Percentiles rank a stretch among this genome's conserved stretches.
phyloP scores from a whole-genome alignment of 805 yeast genomes.

The Candida mattraensis region DNA sequence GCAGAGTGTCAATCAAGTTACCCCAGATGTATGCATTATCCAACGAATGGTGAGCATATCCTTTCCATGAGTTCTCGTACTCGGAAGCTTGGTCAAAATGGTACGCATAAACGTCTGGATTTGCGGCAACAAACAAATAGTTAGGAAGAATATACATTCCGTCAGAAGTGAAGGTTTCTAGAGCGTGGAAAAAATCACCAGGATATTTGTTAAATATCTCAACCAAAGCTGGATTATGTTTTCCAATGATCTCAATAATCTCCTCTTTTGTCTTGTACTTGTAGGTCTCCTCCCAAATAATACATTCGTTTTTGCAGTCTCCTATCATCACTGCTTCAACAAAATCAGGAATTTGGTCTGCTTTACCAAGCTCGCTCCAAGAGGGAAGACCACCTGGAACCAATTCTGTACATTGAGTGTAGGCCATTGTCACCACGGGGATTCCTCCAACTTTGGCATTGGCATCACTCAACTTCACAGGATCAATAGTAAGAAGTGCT shows the following conservation, averaged over 20 bases:
- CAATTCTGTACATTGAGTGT: constrained; percentile 6
- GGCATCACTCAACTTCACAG: constrained; percentile 6
- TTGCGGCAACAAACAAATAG: constrained; percentile 4
- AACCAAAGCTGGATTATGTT: constrained; percentile 2
- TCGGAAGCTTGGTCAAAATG: constrained; percentile 17
- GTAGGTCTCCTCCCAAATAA: constrained; percentile 12
- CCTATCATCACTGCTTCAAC: constrained; percentile 13
- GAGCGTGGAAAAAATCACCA: constrained; percentile 2
- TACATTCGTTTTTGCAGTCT: constrained; percentile 12
- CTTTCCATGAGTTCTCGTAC: constrained; percentile 11
- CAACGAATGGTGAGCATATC: constrained; percentile 18
- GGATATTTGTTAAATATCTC: too few species aligned
- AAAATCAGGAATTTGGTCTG: constrained; percentile 10
- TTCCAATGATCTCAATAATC: constrained; percentile 2
- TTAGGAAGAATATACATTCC: constrained; percentile 8
- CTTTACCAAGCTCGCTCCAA: constrained; percentile 9
- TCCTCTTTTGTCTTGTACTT: constrained; percentile 5
- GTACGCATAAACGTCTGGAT: constrained; percentile 7
- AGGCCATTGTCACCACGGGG: constrained; percentile 15
- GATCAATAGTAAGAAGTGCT: constrained; percentile 7
- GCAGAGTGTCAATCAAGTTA: constrained; percentile 7
- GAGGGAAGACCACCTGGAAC: constrained; percentile 11
- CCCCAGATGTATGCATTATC: constrained; percentile 20
- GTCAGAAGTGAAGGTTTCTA: constrained; percentile 7
- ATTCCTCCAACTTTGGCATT: constrained; percentile 11